Percentiles rank a stretch among this genome's conserved stretches.
Evolutionary conservation across 2,329 filamentous ascomycete species (phyloP).

Genomic region (Ambrosiella beaveri): DNA sequence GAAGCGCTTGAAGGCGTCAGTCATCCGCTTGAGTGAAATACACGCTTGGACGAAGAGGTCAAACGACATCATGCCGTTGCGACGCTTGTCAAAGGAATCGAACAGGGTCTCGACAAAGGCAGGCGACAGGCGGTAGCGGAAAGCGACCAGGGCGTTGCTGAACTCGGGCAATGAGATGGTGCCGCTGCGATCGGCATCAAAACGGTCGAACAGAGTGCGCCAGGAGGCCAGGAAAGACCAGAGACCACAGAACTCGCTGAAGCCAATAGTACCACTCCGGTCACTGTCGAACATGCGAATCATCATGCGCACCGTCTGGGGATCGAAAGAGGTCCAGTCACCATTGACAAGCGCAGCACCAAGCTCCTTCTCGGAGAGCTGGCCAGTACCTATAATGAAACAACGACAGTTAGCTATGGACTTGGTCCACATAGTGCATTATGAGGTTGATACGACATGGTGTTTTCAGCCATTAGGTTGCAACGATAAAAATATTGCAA

Average conservation of each 20-base stretch:
- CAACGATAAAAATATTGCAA: no score
- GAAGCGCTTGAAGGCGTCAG: conserved; percentile 97
- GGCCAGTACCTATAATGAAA: conserved; percentile 45
- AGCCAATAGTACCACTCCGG: conserved; percentile 74
- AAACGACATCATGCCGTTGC: conserved; percentile 62
- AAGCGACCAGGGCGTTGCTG: conserved; percentile 73
- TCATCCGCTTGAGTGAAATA: conserved; percentile 95
- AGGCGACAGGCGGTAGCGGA: conserved; percentile 78
- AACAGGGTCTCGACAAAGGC: conserved; percentile 76
- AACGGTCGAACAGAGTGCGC: conserved; percentile 87
- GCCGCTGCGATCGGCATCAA: conserved; percentile 73
- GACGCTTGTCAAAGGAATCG: conserved; percentile 68
- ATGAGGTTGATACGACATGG: neutral
- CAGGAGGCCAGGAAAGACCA: conserved; percentile 94
- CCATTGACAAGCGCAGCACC: conserved; percentile 86
- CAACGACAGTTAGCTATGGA: neutral
- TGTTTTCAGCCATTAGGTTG: no score
- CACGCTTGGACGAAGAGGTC: conserved; percentile 96
- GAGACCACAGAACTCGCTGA: conserved; percentile 87
- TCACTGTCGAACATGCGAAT: conserved; percentile 98
- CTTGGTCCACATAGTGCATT: neutral
- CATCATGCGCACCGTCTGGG: conserved; percentile 94
- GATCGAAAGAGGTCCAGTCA: conserved; percentile 87
- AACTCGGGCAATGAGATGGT: conserved; percentile 80
- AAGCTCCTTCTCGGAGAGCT: conserved; percentile 73